Conservation (phyloP, 1,284 basidiomycete genomes). For the Trametes polyzona region DNA sequence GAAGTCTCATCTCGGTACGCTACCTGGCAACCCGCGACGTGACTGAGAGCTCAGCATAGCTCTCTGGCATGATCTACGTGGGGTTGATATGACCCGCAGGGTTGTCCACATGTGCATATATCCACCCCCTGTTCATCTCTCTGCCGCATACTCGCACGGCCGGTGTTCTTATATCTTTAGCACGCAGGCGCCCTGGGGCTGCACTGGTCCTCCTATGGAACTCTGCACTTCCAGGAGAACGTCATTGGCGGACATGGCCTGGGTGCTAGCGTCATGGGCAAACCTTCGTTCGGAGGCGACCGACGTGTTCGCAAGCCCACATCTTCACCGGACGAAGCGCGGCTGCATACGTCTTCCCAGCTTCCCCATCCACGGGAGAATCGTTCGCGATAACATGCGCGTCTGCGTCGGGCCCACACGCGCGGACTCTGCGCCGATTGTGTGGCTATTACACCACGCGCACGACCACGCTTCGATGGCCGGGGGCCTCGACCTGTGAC, state of each 20-base stretch:
- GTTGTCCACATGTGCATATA: background rate
- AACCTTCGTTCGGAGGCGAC: background rate
- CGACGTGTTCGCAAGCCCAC: background rate
- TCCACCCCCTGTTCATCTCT: background rate
- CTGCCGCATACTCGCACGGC: background rate
- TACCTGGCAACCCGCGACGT: background rate
- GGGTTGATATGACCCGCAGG: no score
- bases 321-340: slow-evolving; percentile 3
- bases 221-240: background rate
- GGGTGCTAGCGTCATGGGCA: background rate
- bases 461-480: background rate
- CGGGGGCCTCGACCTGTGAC: background rate
- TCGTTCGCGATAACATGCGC: slow-evolving; percentile 1
- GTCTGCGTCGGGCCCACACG: background rate
- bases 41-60: background rate
- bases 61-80: background rate
- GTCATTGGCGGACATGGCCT: background rate
- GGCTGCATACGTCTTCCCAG: background rate
- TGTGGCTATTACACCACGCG: background rate
- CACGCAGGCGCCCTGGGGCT: background rate
- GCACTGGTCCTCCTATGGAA: background rate
- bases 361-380: slow-evolving; percentile 4
- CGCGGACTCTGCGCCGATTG: background rate
- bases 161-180: background rate
- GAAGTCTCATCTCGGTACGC: background rate